phyloP scores from a whole-genome alignment of 768 basidiomycete genomes.

The Termitomyces sp. region DNA sequence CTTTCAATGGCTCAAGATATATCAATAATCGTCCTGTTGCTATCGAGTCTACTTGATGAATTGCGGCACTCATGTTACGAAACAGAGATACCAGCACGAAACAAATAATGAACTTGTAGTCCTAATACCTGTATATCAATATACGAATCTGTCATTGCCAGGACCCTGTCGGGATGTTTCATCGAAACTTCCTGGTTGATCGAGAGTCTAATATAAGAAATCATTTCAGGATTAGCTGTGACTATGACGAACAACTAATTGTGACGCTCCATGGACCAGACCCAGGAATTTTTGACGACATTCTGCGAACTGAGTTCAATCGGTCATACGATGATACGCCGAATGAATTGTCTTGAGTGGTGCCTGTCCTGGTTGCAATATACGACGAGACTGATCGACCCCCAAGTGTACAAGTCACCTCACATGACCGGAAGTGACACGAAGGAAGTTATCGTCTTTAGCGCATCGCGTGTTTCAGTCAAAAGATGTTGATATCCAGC shows the following conservation, averaged over 20 bases:
- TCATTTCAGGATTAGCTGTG: neutral
- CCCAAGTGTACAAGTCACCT: no score
- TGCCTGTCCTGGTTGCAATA: neutral
- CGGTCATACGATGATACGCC: no score
- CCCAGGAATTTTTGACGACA: neutral
- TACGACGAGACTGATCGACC: neutral
- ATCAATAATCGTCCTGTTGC: slow-evolving; percentile 10
- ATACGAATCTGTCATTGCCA: neutral
- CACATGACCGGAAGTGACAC: no score
- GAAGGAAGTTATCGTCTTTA: no score
- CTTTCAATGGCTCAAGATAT: slow-evolving; percentile 51
- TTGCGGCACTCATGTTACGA: neutral
- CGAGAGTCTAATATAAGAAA: neutral
- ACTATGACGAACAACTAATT: neutral
- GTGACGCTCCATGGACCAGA: neutral
- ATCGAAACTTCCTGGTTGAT: neutral
- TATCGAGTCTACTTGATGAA: neutral
- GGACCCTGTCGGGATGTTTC: neutral
- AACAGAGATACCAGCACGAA: neutral
- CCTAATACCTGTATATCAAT: neutral
- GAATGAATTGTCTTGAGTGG: neutral
- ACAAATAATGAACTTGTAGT: neutral
- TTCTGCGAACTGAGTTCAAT: neutral
- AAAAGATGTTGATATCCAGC: no score
- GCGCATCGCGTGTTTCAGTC: no score